These are phyloP conservation scores for Tolypocladium album DNA, from an alignment of 2,329 filamentous ascomycete genomes.

Conservation along the genomic window DNA sequence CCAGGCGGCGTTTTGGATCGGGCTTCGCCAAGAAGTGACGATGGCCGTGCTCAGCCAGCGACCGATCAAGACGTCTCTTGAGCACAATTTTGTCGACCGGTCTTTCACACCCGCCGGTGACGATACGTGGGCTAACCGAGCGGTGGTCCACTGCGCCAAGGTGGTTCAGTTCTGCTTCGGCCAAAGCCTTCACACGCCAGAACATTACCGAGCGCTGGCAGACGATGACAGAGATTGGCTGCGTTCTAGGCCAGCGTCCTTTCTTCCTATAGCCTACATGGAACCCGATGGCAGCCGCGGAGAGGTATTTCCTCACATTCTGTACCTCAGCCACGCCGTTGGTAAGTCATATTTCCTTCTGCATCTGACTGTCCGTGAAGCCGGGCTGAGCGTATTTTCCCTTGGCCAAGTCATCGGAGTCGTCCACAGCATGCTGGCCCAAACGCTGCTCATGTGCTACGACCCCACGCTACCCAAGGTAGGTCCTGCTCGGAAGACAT, in stretches of 20 bases:
- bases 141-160: slow-evolving; percentile 52
- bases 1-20: slow-evolving; percentile 47
- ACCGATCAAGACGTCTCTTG: slow-evolving; percentile 36
- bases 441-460: slow-evolving; percentile 44
- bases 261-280: slow-evolving; percentile 39
- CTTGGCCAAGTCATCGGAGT: slow-evolving; percentile 39
- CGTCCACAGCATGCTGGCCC: slow-evolving; percentile 48
- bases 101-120: slow-evolving; percentile 36
- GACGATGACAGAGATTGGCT: slow-evolving; percentile 36
- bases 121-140: slow-evolving; percentile 48
- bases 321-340: slow-evolving; percentile 45
- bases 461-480: slow-evolving; percentile 42
- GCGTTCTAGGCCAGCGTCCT: slow-evolving; percentile 35
- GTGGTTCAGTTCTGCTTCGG: slow-evolving; percentile 54
- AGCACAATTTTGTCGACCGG: slow-evolving; percentile 39
- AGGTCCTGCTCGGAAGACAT: slow-evolving; percentile 23
- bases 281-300: slow-evolving; percentile 18
- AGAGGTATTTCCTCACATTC: slow-evolving; percentile 45
- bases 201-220: slow-evolving; percentile 32
- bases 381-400: background rate
- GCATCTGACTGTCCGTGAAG: background rate
- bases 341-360: slow-evolving; percentile 18
- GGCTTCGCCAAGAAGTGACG: slow-evolving; percentile 48
- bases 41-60: slow-evolving; percentile 38
- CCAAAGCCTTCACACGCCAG: slow-evolving; percentile 17